Conservation (phyloP, 2,329 filamentous ascomycete genomes). For the Fusarium sp. region DNA sequence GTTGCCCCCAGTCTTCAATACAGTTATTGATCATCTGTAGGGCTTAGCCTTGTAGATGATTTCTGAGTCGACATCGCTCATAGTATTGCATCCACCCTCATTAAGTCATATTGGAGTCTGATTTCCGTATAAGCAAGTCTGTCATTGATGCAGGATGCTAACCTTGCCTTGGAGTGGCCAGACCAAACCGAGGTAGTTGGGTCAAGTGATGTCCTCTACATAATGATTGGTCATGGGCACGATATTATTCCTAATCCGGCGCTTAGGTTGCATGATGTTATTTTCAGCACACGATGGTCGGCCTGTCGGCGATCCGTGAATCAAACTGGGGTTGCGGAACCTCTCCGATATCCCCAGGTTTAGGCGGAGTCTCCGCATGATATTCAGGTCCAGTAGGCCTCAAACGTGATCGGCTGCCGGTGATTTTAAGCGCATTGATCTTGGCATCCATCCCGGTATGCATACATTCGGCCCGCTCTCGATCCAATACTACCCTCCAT, state of each 20-base stretch:
- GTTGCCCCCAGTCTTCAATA: no score
- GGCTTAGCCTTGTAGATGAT: no score
- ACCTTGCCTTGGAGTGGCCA: no score
- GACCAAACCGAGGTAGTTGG: no score
- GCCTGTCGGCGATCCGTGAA: not conserved
- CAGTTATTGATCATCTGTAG: no score
- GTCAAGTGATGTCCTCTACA: no score
- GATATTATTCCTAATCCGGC: not conserved
- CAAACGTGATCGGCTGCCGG: not conserved
- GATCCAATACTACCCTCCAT: constrained; percentile 3
- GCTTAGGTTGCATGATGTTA: not conserved
- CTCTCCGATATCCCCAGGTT: not conserved
- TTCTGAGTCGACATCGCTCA: no score
- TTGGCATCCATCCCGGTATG: constrained; percentile 11
- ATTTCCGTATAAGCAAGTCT: no score
- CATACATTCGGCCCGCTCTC: constrained; percentile 15
- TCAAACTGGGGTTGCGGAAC: constrained; percentile 9
- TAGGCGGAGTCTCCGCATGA: constrained; percentile 25
- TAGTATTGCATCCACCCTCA: no score
- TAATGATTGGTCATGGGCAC: not conserved
- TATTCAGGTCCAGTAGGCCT: not conserved
- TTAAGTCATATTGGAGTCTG: no score
- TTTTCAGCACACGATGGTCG: not conserved
- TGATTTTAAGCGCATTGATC: not conserved
- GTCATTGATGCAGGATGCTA: no score